Base-by-base conservation (phyloP, 257 asterid species). In the Avicennia marina region DNA sequence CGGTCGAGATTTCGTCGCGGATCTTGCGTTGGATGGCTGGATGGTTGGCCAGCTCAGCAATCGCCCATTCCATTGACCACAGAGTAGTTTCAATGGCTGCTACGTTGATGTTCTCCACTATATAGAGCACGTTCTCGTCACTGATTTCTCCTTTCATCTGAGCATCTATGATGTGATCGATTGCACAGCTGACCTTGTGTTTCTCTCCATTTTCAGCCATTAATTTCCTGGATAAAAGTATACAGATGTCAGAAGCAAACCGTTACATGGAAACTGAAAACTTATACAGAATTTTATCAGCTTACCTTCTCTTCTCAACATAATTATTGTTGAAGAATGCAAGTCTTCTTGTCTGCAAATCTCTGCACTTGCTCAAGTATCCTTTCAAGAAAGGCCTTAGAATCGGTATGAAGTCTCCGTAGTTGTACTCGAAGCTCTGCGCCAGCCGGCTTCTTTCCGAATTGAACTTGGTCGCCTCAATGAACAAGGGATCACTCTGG, bases 351-450 rank as follows among this genome's bases (percentile, higher is more conserved):
- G 81, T 88, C 70, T 86, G 85, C 10, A 91, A 84, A 48, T 88
- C 84, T 62, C 78, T 78, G 66, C 98, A 91, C 55, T 88, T 53
- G 76, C 77, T 80, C 71, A 91, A 75, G 39, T 91, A 91, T 0
- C 96, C 95, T 49, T 87, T 83, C 71, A 91, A 66, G 66, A 91
- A 88, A 1, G 98, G 98, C 75, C 98, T 85, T 72, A 91, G 68
- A 56, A 91, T 71, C 0, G 96, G 96, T 19, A 91, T 88, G 48
- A 91, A 91, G 76, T 91, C 98, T 4, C 98, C 98, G 63, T 85
- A 91, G 19, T 91, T 91, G 22, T 91, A 91, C 65, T 88, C 96
- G 39, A 91, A 85, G 78, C 95, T 91, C 85, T 91, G 98, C n/a
- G 93, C 94, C 78, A 91, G 62, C 41, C 96, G 73, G 52, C 96